A percentile compares a stretch with the other conserved stretches of the same genome.
Evolutionary conservation across 176 grass and related monocot species (phyloP).

Genomic region (Avena insularis): DNA sequence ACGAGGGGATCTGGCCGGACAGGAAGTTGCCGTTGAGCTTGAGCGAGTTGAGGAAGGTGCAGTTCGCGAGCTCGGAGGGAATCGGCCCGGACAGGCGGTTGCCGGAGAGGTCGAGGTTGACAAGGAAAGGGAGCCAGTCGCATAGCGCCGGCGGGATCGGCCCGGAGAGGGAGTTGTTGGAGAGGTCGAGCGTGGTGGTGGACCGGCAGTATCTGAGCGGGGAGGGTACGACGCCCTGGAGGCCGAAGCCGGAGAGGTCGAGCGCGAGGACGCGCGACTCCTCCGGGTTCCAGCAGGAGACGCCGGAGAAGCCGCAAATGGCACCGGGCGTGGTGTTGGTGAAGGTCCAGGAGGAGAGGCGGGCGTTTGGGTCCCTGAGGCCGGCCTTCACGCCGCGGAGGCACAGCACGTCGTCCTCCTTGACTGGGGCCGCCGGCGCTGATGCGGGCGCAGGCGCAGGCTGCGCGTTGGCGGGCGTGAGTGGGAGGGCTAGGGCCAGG

Average conservation of each 20-base stretch:
- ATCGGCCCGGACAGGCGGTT: conserved; percentile 65
- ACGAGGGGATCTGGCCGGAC: conserved; percentile 68
- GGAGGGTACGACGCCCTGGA: conserved; percentile 64
- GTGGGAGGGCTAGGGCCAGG: not conserved
- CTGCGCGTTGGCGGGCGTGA: conserved; percentile 17
- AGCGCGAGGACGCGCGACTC: conserved; percentile 75
- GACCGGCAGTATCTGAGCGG: conserved; percentile 69
- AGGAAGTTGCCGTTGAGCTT: conserved; percentile 62
- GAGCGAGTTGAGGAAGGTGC: conserved; percentile 77
- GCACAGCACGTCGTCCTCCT: conserved; percentile 74
- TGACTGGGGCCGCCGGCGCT: not conserved
- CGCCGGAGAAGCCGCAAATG: conserved; percentile 64
- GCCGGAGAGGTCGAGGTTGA: conserved; percentile 71
- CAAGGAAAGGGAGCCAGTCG: conserved; percentile 81
- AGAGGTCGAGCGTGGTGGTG: conserved; percentile 74
- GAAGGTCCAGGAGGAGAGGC: conserved; percentile 59
- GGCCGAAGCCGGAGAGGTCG: conserved; percentile 58
- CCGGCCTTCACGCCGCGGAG: conserved; percentile 50
- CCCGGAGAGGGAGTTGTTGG: conserved; percentile 55
- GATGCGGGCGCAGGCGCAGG: conserved; percentile 7
- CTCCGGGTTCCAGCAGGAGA: conserved; percentile 78
- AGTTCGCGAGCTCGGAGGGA: conserved; percentile 76
- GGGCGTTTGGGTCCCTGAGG: conserved; percentile 36
- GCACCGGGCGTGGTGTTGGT: conserved; percentile 49
- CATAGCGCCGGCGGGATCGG: conserved; percentile 63